Percentiles rank a stretch among this genome's conserved stretches.
Conservation (phyloP, 371 early-diverging fungal genomes). For the Mucor irregularis region DNA sequence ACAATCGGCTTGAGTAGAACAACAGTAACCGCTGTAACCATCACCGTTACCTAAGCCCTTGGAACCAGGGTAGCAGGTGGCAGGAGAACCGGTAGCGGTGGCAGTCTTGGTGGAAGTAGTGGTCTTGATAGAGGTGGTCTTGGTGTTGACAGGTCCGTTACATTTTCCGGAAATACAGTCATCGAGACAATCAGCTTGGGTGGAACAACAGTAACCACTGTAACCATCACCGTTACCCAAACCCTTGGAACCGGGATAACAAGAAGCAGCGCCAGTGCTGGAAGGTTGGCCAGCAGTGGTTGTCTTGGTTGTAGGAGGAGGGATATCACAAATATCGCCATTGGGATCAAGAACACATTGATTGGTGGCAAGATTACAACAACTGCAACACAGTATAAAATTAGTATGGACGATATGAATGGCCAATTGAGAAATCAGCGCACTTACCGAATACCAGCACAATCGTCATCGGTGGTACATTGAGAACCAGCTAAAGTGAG, state of each 20-base stretch:
- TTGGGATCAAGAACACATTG: conserved; percentile 28
- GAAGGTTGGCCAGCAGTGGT: not conserved
- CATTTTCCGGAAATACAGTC: conserved; percentile 12
- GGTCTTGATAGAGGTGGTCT: not conserved
- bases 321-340: conserved; percentile 21
- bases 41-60: conserved; percentile 10
- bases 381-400: not conserved
- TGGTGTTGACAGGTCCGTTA: conserved; percentile 10
- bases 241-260: conserved; percentile 15
- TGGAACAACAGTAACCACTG: conserved; percentile 8
- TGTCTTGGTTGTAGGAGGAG: conserved; percentile 10
- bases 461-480: conserved; percentile 21
- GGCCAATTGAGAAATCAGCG: not conserved
- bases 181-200: conserved; percentile 13
- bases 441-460: conserved; percentile 26
- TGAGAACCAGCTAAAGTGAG: conserved; percentile 10
- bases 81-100: not conserved
- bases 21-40: conserved; percentile 13
- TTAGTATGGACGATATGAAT: not conserved
- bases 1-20: conserved; percentile 15
- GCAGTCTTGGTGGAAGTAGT: conserved; percentile 2
- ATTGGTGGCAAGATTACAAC: conserved; percentile 24
- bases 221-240: conserved; percentile 14
- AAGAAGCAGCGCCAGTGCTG: not conserved
- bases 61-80: conserved; percentile 4